Percentiles rank a stretch among this genome's conserved stretches.
Conservation (phyloP, 2,329 filamentous ascomycete species). For the Amphichorda felina region DNA sequence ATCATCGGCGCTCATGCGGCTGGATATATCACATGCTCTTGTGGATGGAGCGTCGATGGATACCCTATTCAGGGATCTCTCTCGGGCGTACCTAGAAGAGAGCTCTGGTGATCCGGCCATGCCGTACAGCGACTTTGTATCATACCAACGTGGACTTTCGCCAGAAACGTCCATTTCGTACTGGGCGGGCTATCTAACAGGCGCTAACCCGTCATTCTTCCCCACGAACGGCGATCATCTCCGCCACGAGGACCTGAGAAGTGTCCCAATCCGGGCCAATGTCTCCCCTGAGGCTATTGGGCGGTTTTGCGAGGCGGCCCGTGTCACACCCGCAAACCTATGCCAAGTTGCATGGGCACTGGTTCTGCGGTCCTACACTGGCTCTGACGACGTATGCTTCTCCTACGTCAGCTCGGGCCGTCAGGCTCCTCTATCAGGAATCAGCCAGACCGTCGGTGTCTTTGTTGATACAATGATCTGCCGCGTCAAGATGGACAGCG, state of each 20-base stretch:
- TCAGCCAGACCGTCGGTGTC: slow-evolving; percentile 33
- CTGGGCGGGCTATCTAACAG: too few species aligned
- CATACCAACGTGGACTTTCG: too few species aligned
- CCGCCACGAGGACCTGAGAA: too few species aligned
- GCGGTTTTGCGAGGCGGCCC: too few species aligned
- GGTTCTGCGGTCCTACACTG: slow-evolving; percentile 6
- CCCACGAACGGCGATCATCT: too few species aligned
- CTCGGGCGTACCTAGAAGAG: neutral
- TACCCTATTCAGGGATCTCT: neutral
- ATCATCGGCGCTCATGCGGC: too few species aligned
- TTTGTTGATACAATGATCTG: slow-evolving; percentile 44
- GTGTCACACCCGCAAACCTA: too few species aligned
- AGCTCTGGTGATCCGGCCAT: too few species aligned
- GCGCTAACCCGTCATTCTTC: too few species aligned
- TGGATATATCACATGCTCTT: neutral
- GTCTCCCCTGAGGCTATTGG: too few species aligned
- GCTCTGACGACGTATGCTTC: slow-evolving; percentile 31
- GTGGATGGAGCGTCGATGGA: neutral
- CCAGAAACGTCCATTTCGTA: too few species aligned
- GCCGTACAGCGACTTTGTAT: slow-evolving; percentile 4
- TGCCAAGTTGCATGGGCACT: slow-evolving; percentile 9
- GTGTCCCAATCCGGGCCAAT: too few species aligned
- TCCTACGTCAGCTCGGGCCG: slow-evolving; percentile 38
- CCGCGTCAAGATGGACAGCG: slow-evolving; percentile 1
- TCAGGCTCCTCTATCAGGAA: slow-evolving; percentile 31